Conservation (phyloP, 192 early-diverging fungal species). For the Spizellomyces punctatus region DNA sequence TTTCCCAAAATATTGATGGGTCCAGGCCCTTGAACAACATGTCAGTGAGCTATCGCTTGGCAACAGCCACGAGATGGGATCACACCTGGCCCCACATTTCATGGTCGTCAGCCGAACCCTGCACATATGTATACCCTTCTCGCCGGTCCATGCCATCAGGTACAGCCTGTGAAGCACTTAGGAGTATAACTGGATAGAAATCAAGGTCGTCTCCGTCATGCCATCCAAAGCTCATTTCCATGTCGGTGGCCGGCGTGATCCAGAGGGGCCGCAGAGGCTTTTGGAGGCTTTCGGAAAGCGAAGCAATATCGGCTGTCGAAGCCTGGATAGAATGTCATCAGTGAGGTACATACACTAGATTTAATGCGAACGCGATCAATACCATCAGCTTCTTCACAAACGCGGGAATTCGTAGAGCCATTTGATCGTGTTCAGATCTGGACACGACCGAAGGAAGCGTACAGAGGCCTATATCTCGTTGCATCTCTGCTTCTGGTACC, state of each 20-base stretch:
- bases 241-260: slow-evolving; percentile 67
- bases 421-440: slow-evolving; percentile 73
- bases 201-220: slow-evolving; percentile 21
- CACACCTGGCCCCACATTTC: slow-evolving; percentile 75
- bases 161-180: slow-evolving; percentile 72
- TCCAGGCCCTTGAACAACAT: slow-evolving; percentile 54
- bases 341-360: no score
- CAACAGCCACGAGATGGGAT: slow-evolving; percentile 3
- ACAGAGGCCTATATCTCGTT: slow-evolving; percentile 66
- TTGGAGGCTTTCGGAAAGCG: slow-evolving; percentile 24
- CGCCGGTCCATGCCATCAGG: slow-evolving; percentile 47
- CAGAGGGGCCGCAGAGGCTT: slow-evolving; percentile 85
- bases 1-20: slow-evolving; percentile 68
- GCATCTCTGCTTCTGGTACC: neutral
- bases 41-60: slow-evolving; percentile 1
- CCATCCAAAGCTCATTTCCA: slow-evolving; percentile 5
- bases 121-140: slow-evolving; percentile 74
- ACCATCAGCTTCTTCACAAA: slow-evolving; percentile 64
- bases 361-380: neutral
- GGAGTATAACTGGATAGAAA: slow-evolving; percentile 77
- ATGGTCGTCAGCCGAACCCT: slow-evolving; percentile 89
- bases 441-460: slow-evolving; percentile 65
- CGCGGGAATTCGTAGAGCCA: slow-evolving; percentile 51
- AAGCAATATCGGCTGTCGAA: slow-evolving; percentile 26
- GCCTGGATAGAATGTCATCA: neutral